Evolutionary conservation across 768 basidiomycete species (phyloP).

Genomic region (Chlorophyllum brunneum): DNA sequence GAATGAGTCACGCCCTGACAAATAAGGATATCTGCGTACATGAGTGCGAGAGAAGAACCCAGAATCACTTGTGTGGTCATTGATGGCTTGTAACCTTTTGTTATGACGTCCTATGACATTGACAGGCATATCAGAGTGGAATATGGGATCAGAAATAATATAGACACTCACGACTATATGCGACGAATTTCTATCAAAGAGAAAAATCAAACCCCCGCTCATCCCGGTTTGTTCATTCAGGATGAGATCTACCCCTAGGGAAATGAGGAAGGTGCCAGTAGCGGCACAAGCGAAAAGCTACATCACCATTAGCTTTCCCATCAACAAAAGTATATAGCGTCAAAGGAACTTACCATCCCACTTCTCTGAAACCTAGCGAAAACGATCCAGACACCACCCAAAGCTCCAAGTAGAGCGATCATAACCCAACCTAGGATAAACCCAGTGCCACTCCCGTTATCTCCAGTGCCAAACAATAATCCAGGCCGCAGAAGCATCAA

Average conservation of each 20-base stretch:
- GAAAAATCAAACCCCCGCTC: slow-evolving; percentile 57
- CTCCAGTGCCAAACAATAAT: slow-evolving; percentile 37
- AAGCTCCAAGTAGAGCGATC: slow-evolving; percentile 38
- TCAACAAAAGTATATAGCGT: not conserved
- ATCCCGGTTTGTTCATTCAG: slow-evolving; percentile 57
- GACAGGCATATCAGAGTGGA: slow-evolving; percentile 1
- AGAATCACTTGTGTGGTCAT: slow-evolving; percentile 47
- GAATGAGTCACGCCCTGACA: not conserved
- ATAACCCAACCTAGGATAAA: slow-evolving; percentile 53
- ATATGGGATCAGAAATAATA: not conserved
- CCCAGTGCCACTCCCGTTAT: slow-evolving; percentile 6
- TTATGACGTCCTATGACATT: slow-evolving; percentile 40
- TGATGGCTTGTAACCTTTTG: slow-evolving; percentile 47
- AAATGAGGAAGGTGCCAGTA: slow-evolving; percentile 55
- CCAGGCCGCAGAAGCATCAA: slow-evolving; percentile 45
- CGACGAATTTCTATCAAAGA: slow-evolving; percentile 58
- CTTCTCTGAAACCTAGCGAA: slow-evolving; percentile 36
- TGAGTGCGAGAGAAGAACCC: slow-evolving; percentile 48
- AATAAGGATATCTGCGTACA: slow-evolving; percentile 37
- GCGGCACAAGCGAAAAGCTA: slow-evolving; percentile 51
- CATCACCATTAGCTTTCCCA: not conserved
- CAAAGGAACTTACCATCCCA: slow-evolving; percentile 45
- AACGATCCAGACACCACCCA: slow-evolving; percentile 38
- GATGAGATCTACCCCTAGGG: slow-evolving; percentile 52
- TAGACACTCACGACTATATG: slow-evolving; percentile 45